These are phyloP conservation scores for Stephanodiscus triporus DNA, from an alignment of 108 stramenopile genomes.

Conservation along the genomic window DNA sequence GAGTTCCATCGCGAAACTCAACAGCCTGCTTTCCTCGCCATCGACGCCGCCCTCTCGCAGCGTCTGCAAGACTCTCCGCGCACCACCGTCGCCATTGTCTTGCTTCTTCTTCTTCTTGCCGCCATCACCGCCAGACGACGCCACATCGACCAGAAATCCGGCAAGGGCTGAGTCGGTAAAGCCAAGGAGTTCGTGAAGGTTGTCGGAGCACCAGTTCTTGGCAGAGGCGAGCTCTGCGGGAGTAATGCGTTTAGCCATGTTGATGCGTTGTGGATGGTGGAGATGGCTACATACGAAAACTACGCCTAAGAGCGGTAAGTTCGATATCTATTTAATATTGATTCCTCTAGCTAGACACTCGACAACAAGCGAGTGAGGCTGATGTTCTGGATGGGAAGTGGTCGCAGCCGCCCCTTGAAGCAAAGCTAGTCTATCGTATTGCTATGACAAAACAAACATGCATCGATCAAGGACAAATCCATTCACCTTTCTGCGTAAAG, in stretches of 20 bases:
- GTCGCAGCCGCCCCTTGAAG: background rate
- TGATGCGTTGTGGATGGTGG: too few relatives aligned
- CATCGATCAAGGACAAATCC: background rate
- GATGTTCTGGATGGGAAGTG: too few relatives aligned
- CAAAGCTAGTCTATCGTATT: too few relatives aligned
- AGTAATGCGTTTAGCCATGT: slow-evolving; percentile 17
- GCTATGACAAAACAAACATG: background rate
- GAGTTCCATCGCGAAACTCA: slow-evolving; percentile 52
- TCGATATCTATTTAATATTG: too few relatives aligned
- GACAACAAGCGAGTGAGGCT: too few relatives aligned
- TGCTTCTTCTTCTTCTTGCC: slow-evolving; percentile 10
- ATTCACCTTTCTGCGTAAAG: background rate
- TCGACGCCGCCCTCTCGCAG: slow-evolving; percentile 64
- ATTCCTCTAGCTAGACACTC: too few relatives aligned
- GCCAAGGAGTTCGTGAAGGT: slow-evolving; percentile 78
- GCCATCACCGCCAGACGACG: slow-evolving; percentile 35
- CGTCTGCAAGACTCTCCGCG: slow-evolving; percentile 42
- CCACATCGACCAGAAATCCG: slow-evolving; percentile 68
- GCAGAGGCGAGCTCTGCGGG: slow-evolving; percentile 5
- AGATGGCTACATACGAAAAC: too few relatives aligned
- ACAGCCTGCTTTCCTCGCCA: slow-evolving; percentile 23
- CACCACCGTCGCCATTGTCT: background rate
- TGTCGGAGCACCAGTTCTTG: slow-evolving; percentile 76
- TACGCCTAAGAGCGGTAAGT: too few relatives aligned
- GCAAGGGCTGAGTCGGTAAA: slow-evolving; percentile 78